These are phyloP conservation scores for Talaromyces sp. DNA, from an alignment of 2,329 filamentous ascomycete species.

Conservation along the genomic window DNA sequence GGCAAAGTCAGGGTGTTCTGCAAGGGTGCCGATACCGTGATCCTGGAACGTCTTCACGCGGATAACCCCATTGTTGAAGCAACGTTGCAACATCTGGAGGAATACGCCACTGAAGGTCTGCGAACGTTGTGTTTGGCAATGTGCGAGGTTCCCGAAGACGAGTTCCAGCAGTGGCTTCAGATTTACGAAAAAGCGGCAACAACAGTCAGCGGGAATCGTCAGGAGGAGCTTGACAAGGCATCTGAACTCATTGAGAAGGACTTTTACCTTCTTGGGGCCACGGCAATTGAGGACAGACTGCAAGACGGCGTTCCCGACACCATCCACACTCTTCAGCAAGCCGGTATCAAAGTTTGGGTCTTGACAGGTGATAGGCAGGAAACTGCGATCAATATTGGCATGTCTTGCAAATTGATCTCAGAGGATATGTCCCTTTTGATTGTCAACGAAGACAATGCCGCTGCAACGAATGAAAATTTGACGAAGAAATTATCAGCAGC, in stretches of 20 bases:
- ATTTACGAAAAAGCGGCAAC: constrained; percentile 84
- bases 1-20: constrained; percentile 90
- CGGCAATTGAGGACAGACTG: constrained; percentile 92
- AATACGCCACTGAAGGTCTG: constrained; percentile 93
- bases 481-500: constrained; percentile 92
- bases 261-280: constrained; percentile 85
- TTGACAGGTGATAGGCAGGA: constrained; percentile 96
- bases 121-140: constrained; percentile 91
- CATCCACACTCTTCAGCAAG: constrained; percentile 92
- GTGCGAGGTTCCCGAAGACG: constrained; percentile 84
- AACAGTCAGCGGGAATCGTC: constrained; percentile 85
- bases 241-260: constrained; percentile 92
- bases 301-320: constrained; percentile 98
- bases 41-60: constrained; percentile 78
- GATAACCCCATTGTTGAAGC: constrained; percentile 81
- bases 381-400: constrained; percentile 98
- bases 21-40: constrained; percentile 97
- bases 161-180: constrained; percentile 80
- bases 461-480: constrained; percentile 78
- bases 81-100: constrained; percentile 94
- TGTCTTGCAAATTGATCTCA: constrained; percentile 97
- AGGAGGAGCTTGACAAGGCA: constrained; percentile 94
- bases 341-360: constrained; percentile 98
- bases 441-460: constrained; percentile 80
- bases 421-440: constrained; percentile 98